Conservation (phyloP, 75 land plant genomes). For the Chamaecyparis obtusa region DNA sequence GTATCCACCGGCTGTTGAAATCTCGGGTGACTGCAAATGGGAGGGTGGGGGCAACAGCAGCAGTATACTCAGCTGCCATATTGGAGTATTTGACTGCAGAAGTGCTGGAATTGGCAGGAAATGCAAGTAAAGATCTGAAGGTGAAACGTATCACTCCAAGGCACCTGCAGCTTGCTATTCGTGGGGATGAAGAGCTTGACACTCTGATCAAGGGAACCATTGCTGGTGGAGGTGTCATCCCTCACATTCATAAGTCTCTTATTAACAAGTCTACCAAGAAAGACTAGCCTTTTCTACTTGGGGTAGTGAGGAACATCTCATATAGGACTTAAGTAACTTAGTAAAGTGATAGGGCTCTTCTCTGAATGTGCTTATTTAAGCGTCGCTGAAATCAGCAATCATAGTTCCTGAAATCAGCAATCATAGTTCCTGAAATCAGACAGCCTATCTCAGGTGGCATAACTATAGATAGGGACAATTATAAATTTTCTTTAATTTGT, state of each 20-base stretch:
- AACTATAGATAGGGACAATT: background rate
- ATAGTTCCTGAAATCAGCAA: background rate
- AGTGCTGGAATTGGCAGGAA: slow-evolving; percentile 66
- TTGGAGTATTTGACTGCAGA: slow-evolving; percentile 65
- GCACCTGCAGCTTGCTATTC: slow-evolving; percentile 62
- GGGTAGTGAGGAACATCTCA: background rate
- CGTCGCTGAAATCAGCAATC: background rate
- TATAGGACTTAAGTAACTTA: too few species aligned
- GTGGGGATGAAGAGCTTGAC: slow-evolving; percentile 69
- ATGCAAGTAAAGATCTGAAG: slow-evolving; percentile 56
- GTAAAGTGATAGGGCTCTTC: background rate
- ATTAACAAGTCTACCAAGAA: slow-evolving; percentile 57
- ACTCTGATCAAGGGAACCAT: slow-evolving; percentile 51
- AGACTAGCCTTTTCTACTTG: background rate
- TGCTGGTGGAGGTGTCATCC: slow-evolving; percentile 64
- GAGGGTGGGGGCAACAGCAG: slow-evolving; percentile 64
- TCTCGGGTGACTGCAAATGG: slow-evolving; percentile 43
- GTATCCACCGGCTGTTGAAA: slow-evolving; percentile 48
- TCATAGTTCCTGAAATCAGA: background rate
- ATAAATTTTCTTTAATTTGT: background rate
- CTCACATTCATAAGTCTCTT: slow-evolving; percentile 67
- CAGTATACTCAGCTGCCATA: slow-evolving; percentile 62
- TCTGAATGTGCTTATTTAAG: background rate
- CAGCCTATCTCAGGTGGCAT: background rate
- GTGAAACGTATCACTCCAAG: slow-evolving; percentile 58